Evolutionary conservation across 371 early-diverging fungal genomes (phyloP), one percentile per base, ranked within the genome.

Genomic region (Lichtheimia ornata): DNA sequence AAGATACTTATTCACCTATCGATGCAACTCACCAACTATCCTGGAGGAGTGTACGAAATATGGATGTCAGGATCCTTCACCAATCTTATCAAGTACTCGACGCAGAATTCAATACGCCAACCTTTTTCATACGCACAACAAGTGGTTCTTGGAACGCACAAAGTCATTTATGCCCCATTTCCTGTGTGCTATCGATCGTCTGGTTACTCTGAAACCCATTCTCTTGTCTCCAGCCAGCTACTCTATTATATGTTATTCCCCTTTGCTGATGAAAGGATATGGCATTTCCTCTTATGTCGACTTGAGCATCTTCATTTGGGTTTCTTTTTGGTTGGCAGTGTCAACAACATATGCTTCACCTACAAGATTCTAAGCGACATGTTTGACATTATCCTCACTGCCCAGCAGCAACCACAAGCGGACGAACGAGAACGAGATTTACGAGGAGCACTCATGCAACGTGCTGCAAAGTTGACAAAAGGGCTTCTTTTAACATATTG

Each of bases 241-340:
- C 58, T 81, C 7, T 72, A 78, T 49, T 69, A 74, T 45, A 58
- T 81, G 14, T 58, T 82, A 12, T 81, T 79, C 35, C 84, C 85
- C 2, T 83, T 85, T 52, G 71, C 81, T 17, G 79, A 82, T 53
- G 83, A 79, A 30, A 67, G 83, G 7, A 40, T 82, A 18, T 81
- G 82, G 82, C 74, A 74, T 24, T 62, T 81, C 27, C 57, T 85
- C 12, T 62, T 85, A 0, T 85, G 85, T 58, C 71, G 71, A n/a
- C 59, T 83, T 4, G 84, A 84, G 42, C 87, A 86, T 47, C 71
- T 86, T 20, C 85, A 84, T 62, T 59, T 86, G 0, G 87, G 87
- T 13, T 83, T 86, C 63, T 86, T 86, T 65, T 68, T 86, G n/a
- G 53, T 86, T 9, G 87, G 85, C 15, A 82, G 82, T 24, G 65